Evolutionary conservation across 2,329 filamentous ascomycete genomes (phyloP).

Genomic region (Scolecobasidium constrictum): DNA sequence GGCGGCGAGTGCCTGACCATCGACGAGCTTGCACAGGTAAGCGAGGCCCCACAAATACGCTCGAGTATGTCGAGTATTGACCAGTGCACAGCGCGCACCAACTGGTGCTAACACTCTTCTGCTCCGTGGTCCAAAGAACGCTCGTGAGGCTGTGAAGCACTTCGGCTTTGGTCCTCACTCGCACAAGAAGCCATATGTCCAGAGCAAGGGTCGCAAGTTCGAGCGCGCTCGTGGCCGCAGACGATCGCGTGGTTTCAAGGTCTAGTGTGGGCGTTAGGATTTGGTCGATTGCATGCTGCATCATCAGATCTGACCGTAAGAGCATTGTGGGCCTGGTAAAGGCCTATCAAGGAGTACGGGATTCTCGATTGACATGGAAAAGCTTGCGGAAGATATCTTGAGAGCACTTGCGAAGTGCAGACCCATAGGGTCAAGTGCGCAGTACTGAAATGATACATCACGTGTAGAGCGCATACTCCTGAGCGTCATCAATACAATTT

Average conservation of each 20-base stretch:
- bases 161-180: constrained; percentile 97
- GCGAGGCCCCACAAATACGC: neutral
- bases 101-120: constrained; percentile 96
- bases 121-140: constrained; percentile 96
- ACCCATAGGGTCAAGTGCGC: no score
- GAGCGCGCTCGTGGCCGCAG: constrained; percentile 98
- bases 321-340: no score
- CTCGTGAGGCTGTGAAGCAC: constrained; percentile 96
- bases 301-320: no score
- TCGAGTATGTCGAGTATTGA: neutral
- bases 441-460: no score
- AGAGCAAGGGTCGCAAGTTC: constrained; percentile 99
- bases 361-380: no score
- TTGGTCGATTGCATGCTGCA: no score
- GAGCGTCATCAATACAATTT: no score
- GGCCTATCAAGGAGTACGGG: no score
- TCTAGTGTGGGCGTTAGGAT: constrained; percentile 46
- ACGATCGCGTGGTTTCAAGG: constrained; percentile 99
- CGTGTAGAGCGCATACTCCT: no score
- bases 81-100: constrained; percentile 60
- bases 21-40: constrained; percentile 71
- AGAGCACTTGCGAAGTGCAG: no score
- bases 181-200: constrained; percentile 97
- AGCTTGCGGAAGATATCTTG: no score
- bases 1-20: constrained; percentile 93